Base-by-base conservation (phyloP, 1,284 basidiomycete genomes). In the Lentinus polychrous region DNA sequence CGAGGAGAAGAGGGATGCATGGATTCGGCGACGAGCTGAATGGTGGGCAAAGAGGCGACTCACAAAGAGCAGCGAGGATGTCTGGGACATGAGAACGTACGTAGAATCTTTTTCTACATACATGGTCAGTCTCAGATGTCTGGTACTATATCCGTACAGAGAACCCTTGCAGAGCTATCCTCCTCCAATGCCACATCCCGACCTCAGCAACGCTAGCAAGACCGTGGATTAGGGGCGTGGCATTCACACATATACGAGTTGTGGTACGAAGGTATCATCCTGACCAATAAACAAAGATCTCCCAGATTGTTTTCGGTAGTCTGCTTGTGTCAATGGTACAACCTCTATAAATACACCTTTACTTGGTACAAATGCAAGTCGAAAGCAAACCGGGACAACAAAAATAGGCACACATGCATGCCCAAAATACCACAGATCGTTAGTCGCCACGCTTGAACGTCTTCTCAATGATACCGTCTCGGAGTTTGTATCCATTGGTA, bases 41-140 rank as follows among this genome's bases (percentile, higher is more conserved):
- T 92, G 88, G 87, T 94, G 91, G 89, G 93, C 94, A 2, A 70
- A 74, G 32, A 71, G 90, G 43, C 70, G 93, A 43, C 63, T 90
- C 10, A 74, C 69, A 8, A 81, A 79, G 60, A 93, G 90, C 65
- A 91, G 89, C 51, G 95, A 99, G 69, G 90, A 94, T 62, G 83
- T 99, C 2, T 99, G 95, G 95, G 84, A 91, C 54, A 73, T 89
- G 18, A 71, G 94, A 61, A 79, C 72, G 92, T 93, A 63, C 57
- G 76, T 73, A 23, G 14, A 39, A 12, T 43, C n/a, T 15, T 45
- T 7, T 15, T 37, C 35, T 15, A 15, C 14, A 12, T 5, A 14
- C 42, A 17, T 8, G 17, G 4, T 14, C 17, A 31, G 11, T 27
- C 5, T 10, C 10, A 10, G 10, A 27, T 27, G 27, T 41, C 18